Evolutionary conservation across 129 eudicot genomes (phyloP), one percentile per base, ranked within the genome.

Genomic region (Artemisia annua): DNA sequence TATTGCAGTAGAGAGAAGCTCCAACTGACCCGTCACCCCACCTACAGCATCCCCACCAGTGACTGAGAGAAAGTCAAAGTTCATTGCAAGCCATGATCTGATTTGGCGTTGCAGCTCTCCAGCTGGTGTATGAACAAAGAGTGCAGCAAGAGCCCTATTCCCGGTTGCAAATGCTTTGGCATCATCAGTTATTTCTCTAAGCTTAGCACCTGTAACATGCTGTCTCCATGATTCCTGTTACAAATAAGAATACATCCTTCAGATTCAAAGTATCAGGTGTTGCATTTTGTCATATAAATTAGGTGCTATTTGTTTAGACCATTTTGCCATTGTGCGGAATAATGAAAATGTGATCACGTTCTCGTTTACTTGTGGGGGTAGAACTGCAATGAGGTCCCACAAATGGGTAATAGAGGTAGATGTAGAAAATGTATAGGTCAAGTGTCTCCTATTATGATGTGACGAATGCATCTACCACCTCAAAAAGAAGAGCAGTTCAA

Each of bases 151-250:
- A 20, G 22, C 22, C 22, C 0, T 20, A 20, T 20, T 20, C 22
- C 22, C 22, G 1, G 0, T 0, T 20, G 22, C 22, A 20, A 20
- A 20, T 20, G 22, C 1, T 20, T 20, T 20, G 22, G 22, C 22
- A 20, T 20, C 22, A 20, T 20, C 0, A 20, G 22, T 20, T 20
- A 20, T 20, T 20, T 20, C 22, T 1, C 22, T 20, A 20, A 20
- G 22, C 22, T 20, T 20, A 1, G 22, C 22, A 20, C 98, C 98
- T 12, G 98, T 94, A 61, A 94, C 85, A 64, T 90, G 98, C 72
- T 94, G 97, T 66, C 98, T 88, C 98, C 97, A 90, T 68, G 96
- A 76, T 77, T 90, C 97, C 97, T 92, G 83, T 68, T 70, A 11
- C 74, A 70, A 53, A 22, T 12, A 70, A 64, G 8, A 39, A 64